These are phyloP conservation scores for Fusarium sambucinum DNA, from an alignment of 2,329 filamentous ascomycete genomes.

Conservation along the genomic window DNA sequence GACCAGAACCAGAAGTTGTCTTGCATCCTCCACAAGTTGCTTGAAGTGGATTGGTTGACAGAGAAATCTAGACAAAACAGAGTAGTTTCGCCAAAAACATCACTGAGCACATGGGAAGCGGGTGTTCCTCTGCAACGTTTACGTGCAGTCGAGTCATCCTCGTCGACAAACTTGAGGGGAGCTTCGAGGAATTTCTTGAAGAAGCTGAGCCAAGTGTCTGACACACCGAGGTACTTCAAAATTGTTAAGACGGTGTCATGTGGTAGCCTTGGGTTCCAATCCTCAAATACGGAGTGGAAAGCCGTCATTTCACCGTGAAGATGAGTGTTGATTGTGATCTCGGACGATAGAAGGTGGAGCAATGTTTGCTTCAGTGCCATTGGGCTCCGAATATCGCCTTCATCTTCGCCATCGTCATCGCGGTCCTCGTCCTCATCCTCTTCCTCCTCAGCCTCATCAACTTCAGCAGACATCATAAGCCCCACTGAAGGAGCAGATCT, in stretches of 20 bases:
- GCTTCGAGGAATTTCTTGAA: constrained; percentile 70
- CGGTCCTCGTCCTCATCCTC: constrained; percentile 12
- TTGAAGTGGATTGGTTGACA: constrained; percentile 67
- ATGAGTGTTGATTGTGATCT: constrained; percentile 59
- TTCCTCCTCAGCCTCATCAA: background rate
- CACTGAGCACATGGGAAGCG: constrained; percentile 69
- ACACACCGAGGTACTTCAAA: constrained; percentile 70
- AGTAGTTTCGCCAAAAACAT: constrained; percentile 69
- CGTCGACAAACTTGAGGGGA: constrained; percentile 68
- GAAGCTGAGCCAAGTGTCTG: constrained; percentile 67
- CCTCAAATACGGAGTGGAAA: constrained; percentile 61
- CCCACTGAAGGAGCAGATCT: constrained; percentile 8
- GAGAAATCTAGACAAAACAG: constrained; percentile 75
- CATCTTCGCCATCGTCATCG: constrained; percentile 15
- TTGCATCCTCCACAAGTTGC: constrained; percentile 70
- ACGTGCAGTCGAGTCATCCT: constrained; percentile 59
- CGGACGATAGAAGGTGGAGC: constrained; percentile 62
- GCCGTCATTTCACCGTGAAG: constrained; percentile 60
- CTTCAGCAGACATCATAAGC: too few relatives aligned
- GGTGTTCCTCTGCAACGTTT: constrained; percentile 67
- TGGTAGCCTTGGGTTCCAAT: constrained; percentile 59
- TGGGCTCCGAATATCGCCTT: constrained; percentile 48
- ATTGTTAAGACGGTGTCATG: constrained; percentile 70
- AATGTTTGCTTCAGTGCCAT: constrained; percentile 61
- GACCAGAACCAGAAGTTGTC: constrained; percentile 77